Conservation (phyloP, 768 basidiomycete genomes). For the Candolleomyces efflorescens region DNA sequence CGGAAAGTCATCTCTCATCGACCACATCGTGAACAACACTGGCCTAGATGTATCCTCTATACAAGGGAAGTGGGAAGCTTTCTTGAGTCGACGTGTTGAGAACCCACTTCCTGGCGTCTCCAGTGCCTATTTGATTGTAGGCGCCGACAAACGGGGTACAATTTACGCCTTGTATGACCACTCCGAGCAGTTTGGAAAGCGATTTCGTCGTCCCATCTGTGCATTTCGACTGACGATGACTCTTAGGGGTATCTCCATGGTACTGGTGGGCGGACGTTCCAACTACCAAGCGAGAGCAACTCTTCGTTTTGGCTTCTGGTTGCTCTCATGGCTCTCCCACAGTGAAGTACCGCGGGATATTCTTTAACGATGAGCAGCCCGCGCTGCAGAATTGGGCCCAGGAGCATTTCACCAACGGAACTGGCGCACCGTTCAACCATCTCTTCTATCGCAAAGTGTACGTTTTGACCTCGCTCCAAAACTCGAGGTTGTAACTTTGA, state of each 20-base stretch:
- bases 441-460: slow-evolving; percentile 55
- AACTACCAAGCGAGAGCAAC: slow-evolving; percentile 39
- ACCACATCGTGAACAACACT: slow-evolving; percentile 47
- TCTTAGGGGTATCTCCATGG: slow-evolving; percentile 62
- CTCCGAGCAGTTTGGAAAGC: slow-evolving; percentile 61
- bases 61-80: slow-evolving; percentile 65
- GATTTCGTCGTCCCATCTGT: no score
- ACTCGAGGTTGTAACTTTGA: background rate
- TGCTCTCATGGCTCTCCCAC: slow-evolving; percentile 59
- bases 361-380: slow-evolving; percentile 77
- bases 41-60: slow-evolving; percentile 53
- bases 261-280: slow-evolving; percentile 81
- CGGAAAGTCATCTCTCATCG: slow-evolving; percentile 51
- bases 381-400: slow-evolving; percentile 68
- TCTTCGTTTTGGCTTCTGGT: slow-evolving; percentile 44
- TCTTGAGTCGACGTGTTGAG: slow-evolving; percentile 45
- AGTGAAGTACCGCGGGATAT: slow-evolving; percentile 68
- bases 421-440: slow-evolving; percentile 59
- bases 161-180: slow-evolving; percentile 66
- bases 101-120: slow-evolving; percentile 55
- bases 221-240: background rate
- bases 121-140: slow-evolving; percentile 64
- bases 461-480: slow-evolving; percentile 12
- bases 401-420: slow-evolving; percentile 64
- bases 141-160: slow-evolving; percentile 65